A percentile compares a stretch with the other conserved stretches of the same genome.
These are phyloP conservation scores for Schrenkiella parvula DNA, from an alignment of 345 rosid genomes.

Conservation along the genomic window DNA sequence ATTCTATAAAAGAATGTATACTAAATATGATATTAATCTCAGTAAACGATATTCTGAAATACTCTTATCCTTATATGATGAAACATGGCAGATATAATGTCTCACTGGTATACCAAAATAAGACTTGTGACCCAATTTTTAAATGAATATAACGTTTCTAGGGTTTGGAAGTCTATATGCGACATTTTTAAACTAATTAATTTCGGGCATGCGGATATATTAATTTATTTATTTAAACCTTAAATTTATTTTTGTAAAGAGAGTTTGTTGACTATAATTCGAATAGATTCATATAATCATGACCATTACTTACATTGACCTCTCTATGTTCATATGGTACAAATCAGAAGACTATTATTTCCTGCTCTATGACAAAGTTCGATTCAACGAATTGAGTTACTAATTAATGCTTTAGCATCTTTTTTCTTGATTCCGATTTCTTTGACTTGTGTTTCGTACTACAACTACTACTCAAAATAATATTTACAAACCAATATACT, in stretches of 20 bases:
- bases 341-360: neutral
- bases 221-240: neutral
- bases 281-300: too few species aligned
- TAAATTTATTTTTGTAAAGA: neutral
- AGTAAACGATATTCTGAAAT: neutral
- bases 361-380: neutral
- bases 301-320: too few species aligned
- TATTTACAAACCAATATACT: neutral
- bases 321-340: neutral
- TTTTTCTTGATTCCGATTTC: neutral
- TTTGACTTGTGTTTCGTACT: conserved; percentile 6
- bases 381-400: neutral
- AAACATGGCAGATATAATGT: neutral
- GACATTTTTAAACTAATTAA: neutral
- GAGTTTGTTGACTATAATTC: neutral
- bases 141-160: neutral
- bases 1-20: neutral
- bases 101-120: neutral
- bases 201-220: neutral
- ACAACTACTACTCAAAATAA: neutral
- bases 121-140: neutral
- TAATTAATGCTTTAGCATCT: neutral
- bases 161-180: neutral
- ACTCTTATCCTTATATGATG: neutral
- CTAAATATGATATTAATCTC: neutral